Evolutionary conservation across 208 protist genomes (phyloP).

Genomic region (Trypanosoma vivax): DNA sequence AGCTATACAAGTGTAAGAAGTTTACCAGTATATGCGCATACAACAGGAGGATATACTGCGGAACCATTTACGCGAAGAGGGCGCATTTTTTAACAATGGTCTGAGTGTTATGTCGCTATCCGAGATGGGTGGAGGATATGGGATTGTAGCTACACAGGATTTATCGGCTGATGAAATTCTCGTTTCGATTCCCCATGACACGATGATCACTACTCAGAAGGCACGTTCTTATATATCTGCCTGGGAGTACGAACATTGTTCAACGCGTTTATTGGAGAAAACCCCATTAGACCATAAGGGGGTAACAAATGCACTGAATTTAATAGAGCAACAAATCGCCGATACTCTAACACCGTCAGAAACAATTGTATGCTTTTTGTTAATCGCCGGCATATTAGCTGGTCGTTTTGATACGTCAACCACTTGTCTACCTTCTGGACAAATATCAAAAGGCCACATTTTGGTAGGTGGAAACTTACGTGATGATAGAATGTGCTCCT

Average conservation of each 20-base stretch:
- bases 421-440: too few relatives aligned
- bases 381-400: conserved; percentile 46
- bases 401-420: conserved; percentile 21
- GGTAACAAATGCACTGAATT: conserved; percentile 8
- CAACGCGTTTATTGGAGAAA: conserved; percentile 2
- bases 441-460: too few relatives aligned
- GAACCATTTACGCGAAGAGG: conserved; percentile 56
- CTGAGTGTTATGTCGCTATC: conserved; percentile 44
- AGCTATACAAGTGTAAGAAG: background rate
- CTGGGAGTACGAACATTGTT: conserved; percentile 1
- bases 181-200: conserved; percentile 41
- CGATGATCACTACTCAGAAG: conserved; percentile 71
- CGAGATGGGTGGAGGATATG: conserved; percentile 82
- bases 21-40: background rate
- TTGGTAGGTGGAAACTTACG: too few relatives aligned
- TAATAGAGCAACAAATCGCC: conserved; percentile 30
- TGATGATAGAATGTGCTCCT: too few relatives aligned
- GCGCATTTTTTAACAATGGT: conserved; percentile 31
- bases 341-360: conserved; percentile 38
- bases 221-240: conserved; percentile 52
- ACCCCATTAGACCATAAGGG: background rate
- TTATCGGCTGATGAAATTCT: conserved; percentile 33
- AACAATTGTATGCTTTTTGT: conserved; percentile 67
- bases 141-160: conserved; percentile 36
- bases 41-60: conserved; percentile 28